Percentiles rank a stretch among this genome's conserved stretches.
phyloP scores from a whole-genome alignment of 2,329 filamentous ascomycete species.

The Diaporthe vaccinii region DNA sequence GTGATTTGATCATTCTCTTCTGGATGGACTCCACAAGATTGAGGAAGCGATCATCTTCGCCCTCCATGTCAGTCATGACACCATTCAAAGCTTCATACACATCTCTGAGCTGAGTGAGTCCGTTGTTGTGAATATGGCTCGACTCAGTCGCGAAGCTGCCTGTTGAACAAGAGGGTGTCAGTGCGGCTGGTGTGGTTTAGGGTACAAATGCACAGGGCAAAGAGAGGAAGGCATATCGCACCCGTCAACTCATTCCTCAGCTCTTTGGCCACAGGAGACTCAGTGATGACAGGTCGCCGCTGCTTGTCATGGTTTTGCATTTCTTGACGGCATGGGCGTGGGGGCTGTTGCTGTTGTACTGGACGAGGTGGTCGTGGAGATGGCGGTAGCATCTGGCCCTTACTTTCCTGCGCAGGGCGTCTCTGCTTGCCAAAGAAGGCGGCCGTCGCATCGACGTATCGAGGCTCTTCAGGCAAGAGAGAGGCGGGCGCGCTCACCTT shows the following conservation, averaged over 20 bases:
- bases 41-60: constrained; percentile 24
- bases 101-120: constrained; percentile 4
- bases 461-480: background rate
- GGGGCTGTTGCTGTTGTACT: constrained; percentile 3
- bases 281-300: background rate
- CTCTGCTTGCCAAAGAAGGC: constrained; percentile 38
- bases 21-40: constrained; percentile 27
- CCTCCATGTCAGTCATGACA: background rate
- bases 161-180: constrained; percentile 3
- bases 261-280: constrained; percentile 22
- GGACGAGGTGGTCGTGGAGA: background rate
- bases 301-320: background rate
- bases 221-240: background rate
- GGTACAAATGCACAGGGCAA: background rate
- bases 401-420: background rate
- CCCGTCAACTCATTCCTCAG: constrained; percentile 16
- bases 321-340: background rate
- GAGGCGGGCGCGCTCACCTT: no score
- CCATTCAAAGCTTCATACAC: constrained; percentile 15
- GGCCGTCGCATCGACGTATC: constrained; percentile 24
- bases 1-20: constrained; percentile 23
- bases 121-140: constrained; percentile 29
- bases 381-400: background rate
- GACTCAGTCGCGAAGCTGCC: constrained; percentile 24
- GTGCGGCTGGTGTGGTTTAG: background rate